Evolutionary conservation across 2,329 filamentous ascomycete genomes (phyloP).

Genomic region (Paracamarosporium sp.): DNA sequence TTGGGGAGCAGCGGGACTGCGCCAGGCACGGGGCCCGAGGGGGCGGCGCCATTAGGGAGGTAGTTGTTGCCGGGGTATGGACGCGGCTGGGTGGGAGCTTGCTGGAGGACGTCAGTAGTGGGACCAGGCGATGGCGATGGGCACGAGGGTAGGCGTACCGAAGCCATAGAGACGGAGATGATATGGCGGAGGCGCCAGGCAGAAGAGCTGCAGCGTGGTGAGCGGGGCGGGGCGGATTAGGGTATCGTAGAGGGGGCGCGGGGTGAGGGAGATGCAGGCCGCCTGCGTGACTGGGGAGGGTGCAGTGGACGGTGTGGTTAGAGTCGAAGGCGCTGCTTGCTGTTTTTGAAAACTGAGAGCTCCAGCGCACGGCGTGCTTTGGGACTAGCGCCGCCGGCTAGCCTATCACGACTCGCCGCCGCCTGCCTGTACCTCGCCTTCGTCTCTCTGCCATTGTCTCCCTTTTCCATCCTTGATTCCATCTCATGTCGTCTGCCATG

Average conservation of each 20-base stretch:
- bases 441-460: background rate
- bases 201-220: slow-evolving; percentile 19
- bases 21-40: slow-evolving; percentile 51
- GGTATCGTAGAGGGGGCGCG: background rate
- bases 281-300: slow-evolving; percentile 6
- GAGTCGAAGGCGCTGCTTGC: slow-evolving; percentile 23
- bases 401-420: slow-evolving; percentile 17
- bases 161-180: slow-evolving; percentile 40
- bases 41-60: slow-evolving; percentile 54
- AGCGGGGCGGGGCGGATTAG: background rate
- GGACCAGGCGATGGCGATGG: slow-evolving; percentile 8
- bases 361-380: slow-evolving; percentile 18
- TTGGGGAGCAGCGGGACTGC: slow-evolving; percentile 58
- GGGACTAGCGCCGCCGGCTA: slow-evolving; percentile 8
- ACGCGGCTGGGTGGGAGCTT: slow-evolving; percentile 59
- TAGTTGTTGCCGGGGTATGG: slow-evolving; percentile 56
- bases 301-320: slow-evolving; percentile 9
- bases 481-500: background rate
- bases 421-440: background rate
- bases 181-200: slow-evolving; percentile 17
- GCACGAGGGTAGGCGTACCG: slow-evolving; percentile 31
- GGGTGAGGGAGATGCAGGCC: slow-evolving; percentile 10
- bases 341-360: slow-evolving; percentile 38
- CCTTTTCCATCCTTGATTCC: background rate
- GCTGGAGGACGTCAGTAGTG: slow-evolving; percentile 44